phyloP scores from a whole-genome alignment of 2,329 filamentous ascomycete genomes.

The Emergomyces africanus region DNA sequence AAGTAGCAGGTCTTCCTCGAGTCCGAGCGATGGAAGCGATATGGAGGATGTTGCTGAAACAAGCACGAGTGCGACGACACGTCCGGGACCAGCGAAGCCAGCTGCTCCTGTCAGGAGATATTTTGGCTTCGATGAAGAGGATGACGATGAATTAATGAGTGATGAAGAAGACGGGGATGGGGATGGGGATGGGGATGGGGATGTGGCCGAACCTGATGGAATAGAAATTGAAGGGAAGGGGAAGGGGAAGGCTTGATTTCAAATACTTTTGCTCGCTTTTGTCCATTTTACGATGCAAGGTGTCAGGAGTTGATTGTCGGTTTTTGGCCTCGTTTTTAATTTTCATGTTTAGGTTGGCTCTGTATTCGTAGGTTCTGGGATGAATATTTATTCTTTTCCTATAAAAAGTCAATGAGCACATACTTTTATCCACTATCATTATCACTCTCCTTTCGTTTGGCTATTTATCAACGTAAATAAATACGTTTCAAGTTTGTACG shows the following conservation, averaged over 20 bases:
- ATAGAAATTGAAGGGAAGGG: conserved; percentile 22
- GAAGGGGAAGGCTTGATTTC: conserved; percentile 20
- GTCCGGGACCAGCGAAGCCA: conserved; percentile 14
- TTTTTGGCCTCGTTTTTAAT: not conserved
- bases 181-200: conserved; percentile 20
- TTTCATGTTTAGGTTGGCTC: not conserved
- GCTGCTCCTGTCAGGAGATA: conserved; percentile 24
- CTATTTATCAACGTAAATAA: not conserved
- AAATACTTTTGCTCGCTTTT: conserved; percentile 3
- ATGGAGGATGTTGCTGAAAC: conserved; percentile 19
- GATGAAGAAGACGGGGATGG: conserved; percentile 31
- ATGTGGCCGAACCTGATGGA: conserved; percentile 3
- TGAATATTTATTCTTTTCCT: not conserved
- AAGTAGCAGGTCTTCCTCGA: conserved; percentile 18
- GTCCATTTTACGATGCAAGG: conserved; percentile 8
- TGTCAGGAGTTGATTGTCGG: conserved; percentile 11
- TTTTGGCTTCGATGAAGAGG: conserved; percentile 37
- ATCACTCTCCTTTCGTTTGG: not conserved
- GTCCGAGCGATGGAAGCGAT: conserved; percentile 26
- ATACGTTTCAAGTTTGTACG: not conserved
- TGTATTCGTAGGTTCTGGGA: not conserved
- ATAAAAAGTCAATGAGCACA: not conserved
- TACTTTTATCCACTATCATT: not conserved
- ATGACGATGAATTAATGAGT: conserved; percentile 28
- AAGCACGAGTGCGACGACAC: conserved; percentile 16